phyloP scores from a whole-genome alignment of 768 basidiomycete genomes.

The Kwoniella pini region DNA sequence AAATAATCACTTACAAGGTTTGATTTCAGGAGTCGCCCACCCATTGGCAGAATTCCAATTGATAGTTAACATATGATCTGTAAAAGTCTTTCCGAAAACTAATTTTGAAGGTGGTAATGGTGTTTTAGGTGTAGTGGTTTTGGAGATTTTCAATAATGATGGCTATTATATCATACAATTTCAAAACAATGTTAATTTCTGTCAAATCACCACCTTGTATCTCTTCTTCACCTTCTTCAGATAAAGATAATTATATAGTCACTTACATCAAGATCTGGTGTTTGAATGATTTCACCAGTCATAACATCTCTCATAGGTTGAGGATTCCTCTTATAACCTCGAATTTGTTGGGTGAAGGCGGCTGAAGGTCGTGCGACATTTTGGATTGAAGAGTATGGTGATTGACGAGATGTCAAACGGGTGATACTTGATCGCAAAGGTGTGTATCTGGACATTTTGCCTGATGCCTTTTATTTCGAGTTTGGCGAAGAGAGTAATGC shows the following conservation, averaged over 20 bases:
- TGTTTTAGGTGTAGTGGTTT: slow-evolving; percentile 61
- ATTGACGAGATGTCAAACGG: not conserved
- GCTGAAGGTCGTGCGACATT: not conserved
- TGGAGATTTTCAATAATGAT: slow-evolving; percentile 36
- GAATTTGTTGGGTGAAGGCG: not conserved
- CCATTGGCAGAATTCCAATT: slow-evolving; percentile 72
- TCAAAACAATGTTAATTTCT: too few relatives aligned
- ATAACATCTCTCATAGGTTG: slow-evolving; percentile 56
- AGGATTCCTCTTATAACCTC: slow-evolving; percentile 25
- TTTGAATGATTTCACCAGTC: slow-evolving; percentile 60
- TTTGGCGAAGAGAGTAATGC: too few relatives aligned
- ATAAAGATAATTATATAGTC: too few relatives aligned
- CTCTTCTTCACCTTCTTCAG: too few relatives aligned
- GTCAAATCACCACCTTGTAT: too few relatives aligned
- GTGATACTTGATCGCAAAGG: too few relatives aligned
- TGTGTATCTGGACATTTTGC: too few relatives aligned
- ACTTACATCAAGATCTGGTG: slow-evolving; percentile 63
- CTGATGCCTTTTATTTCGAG: too few relatives aligned
- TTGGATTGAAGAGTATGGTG: not conserved
- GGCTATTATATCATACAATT: too few relatives aligned
- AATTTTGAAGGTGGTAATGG: slow-evolving; percentile 69
- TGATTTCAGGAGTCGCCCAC: slow-evolving; percentile 80
- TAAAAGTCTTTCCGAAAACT: slow-evolving; percentile 80
- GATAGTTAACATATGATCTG: slow-evolving; percentile 78
- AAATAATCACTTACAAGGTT: slow-evolving; percentile 66